Percentiles rank a stretch among this genome's conserved stretches.
These are phyloP conservation scores for Neonectria neomacrospora DNA, from an alignment of 2,329 filamentous ascomycete genomes.

Conservation along the genomic window DNA sequence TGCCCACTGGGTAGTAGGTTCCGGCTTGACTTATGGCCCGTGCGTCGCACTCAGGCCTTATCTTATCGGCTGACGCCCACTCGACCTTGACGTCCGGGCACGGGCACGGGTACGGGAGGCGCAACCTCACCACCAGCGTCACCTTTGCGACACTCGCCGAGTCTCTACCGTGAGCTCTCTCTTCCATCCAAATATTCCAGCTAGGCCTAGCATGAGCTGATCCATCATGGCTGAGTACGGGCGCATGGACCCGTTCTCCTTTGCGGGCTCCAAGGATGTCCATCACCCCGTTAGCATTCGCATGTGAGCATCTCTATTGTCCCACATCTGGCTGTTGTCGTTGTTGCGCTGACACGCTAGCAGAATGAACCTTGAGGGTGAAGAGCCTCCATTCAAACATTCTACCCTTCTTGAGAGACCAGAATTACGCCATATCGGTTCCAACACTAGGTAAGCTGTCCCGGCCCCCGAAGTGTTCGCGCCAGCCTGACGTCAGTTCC, in stretches of 20 bases:
- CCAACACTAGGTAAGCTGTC: slow-evolving; percentile 74
- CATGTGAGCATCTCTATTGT: slow-evolving; percentile 57
- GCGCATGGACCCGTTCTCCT: slow-evolving; percentile 93
- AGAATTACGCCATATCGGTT: slow-evolving; percentile 87
- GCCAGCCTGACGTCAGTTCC: slow-evolving; percentile 38
- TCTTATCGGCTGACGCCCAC: slow-evolving; percentile 24
- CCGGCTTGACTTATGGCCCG: background rate
- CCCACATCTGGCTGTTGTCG: background rate
- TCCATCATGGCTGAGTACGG: slow-evolving; percentile 52
- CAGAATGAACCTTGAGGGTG: slow-evolving; percentile 61
- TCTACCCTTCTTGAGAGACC: slow-evolving; percentile 83
- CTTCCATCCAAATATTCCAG: background rate
- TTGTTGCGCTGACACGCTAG: slow-evolving; percentile 29
- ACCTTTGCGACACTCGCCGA: slow-evolving; percentile 17
- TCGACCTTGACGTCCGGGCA: slow-evolving; percentile 10
- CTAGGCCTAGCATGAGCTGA: slow-evolving; percentile 45
- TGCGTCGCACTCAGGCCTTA: slow-evolving; percentile 13
- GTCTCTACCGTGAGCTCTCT: slow-evolving; percentile 1
- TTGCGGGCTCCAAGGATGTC: slow-evolving; percentile 88
- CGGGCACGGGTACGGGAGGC: no score
- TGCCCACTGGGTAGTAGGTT: no score
- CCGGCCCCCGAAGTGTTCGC: background rate
- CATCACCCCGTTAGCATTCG: slow-evolving; percentile 76
- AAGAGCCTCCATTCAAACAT: slow-evolving; percentile 53
- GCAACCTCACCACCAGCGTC: slow-evolving; percentile 2